phyloP scores from a whole-genome alignment of 768 basidiomycete species.

The Phanerodontia chrysosporium region DNA sequence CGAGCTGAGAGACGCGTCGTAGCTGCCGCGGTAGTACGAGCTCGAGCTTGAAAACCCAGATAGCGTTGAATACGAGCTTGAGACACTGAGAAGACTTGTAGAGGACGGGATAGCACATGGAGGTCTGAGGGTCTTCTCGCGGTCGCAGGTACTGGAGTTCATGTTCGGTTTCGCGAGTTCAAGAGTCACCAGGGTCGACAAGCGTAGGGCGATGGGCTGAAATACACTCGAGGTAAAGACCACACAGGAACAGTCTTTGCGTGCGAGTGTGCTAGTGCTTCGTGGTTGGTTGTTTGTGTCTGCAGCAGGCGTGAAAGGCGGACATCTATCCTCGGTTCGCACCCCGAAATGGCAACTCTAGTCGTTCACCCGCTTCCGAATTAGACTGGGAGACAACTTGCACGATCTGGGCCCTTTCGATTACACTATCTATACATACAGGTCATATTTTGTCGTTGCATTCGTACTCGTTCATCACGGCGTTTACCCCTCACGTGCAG shows the following conservation, averaged over 20 bases:
- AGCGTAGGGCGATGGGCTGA: too few species aligned
- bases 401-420: not conserved
- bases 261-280: too few species aligned
- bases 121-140: too few species aligned
- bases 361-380: too few species aligned
- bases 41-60: not conserved
- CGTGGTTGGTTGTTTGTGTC: too few species aligned
- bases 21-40: not conserved
- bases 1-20: not conserved
- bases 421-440: not conserved
- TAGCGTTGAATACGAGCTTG: not conserved
- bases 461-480: not conserved
- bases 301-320: too few species aligned
- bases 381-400: too few species aligned
- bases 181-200: too few species aligned
- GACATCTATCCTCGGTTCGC: too few species aligned
- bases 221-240: too few species aligned
- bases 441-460: not conserved
- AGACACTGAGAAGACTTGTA: not conserved
- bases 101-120: not conserved
- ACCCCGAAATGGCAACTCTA: not conserved
- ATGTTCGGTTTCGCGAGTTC: not conserved
- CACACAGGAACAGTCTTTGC: too few species aligned
- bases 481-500: not conserved
- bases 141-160: too few species aligned